Conservation (phyloP, 495 filamentous ascomycete species). For the Daldinia loculata region DNA sequence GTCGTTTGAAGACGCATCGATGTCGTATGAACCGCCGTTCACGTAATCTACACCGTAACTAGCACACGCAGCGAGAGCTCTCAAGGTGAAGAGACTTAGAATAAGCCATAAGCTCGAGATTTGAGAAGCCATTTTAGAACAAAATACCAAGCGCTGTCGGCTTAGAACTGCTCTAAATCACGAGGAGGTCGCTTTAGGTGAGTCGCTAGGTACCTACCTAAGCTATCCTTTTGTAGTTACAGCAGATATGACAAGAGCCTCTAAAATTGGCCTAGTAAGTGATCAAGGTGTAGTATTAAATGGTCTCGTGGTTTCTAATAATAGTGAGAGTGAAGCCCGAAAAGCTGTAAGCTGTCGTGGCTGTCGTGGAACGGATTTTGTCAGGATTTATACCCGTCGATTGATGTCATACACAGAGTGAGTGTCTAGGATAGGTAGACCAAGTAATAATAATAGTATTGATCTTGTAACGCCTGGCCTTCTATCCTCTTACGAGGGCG, state of each 20-base stretch:
- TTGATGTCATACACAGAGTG: too few relatives aligned
- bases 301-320: conserved; percentile 36
- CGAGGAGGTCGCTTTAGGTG: background rate
- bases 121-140: conserved; percentile 29
- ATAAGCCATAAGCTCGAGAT: conserved; percentile 23
- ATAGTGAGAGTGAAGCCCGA: conserved; percentile 6
- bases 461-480: too few relatives aligned
- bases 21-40: conserved; percentile 54
- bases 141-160: background rate
- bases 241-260: background rate
- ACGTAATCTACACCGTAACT: conserved; percentile 56
- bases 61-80: conserved; percentile 47
- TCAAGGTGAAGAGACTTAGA: conserved; percentile 37
- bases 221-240: conserved; percentile 20
- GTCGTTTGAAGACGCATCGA: conserved; percentile 51
- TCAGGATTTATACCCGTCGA: too few relatives aligned
- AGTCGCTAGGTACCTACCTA: background rate
- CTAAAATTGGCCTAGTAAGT: background rate
- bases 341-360: conserved; percentile 13
- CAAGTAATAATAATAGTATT: too few relatives aligned
- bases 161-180: conserved; percentile 3
- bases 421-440: too few relatives aligned
- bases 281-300: background rate
- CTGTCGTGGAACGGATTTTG: too few relatives aligned
- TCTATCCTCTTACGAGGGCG: too few relatives aligned